These are phyloP conservation scores for Mrakia blollopis DNA, from an alignment of 768 basidiomycete species.

Conservation along the genomic window DNA sequence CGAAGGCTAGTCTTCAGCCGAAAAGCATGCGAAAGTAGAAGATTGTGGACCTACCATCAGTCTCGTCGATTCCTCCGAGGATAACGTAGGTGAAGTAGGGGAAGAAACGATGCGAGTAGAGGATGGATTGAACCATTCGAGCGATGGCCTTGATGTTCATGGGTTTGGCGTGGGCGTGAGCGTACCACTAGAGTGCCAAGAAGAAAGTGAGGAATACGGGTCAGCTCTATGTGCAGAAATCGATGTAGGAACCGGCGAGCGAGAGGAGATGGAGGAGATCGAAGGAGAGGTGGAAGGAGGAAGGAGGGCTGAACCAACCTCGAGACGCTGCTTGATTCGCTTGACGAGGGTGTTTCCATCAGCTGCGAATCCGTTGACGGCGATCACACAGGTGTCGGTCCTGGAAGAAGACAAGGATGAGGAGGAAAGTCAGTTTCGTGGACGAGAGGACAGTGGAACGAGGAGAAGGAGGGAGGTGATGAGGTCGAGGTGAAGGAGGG, in stretches of 20 bases:
- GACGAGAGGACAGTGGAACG: background rate
- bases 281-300: background rate
- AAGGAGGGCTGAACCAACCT: constrained; percentile 54
- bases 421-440: background rate
- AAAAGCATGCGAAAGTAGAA: background rate
- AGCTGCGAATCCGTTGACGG: constrained; percentile 94
- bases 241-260: too few species aligned
- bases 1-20: background rate
- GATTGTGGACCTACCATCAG: constrained; percentile 61
- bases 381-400: constrained; percentile 85
- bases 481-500: background rate
- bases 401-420: constrained; percentile 46
- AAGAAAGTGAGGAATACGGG: background rate
- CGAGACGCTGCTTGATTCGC: constrained; percentile 87
- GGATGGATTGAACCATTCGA: constrained; percentile 96
- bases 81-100: constrained; percentile 98
- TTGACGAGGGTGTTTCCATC: constrained; percentile 98
- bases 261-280: background rate
- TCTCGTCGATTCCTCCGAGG: constrained; percentile 87
- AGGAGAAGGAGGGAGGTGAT: background rate
- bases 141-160: constrained; percentile 97
- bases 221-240: too few species aligned
- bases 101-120: constrained; percentile 84
- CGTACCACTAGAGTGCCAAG: constrained; percentile 72
- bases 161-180: constrained; percentile 91